Conservation (phyloP, 2,329 filamentous ascomycete genomes). For the Trichoderma polysporum region DNA sequence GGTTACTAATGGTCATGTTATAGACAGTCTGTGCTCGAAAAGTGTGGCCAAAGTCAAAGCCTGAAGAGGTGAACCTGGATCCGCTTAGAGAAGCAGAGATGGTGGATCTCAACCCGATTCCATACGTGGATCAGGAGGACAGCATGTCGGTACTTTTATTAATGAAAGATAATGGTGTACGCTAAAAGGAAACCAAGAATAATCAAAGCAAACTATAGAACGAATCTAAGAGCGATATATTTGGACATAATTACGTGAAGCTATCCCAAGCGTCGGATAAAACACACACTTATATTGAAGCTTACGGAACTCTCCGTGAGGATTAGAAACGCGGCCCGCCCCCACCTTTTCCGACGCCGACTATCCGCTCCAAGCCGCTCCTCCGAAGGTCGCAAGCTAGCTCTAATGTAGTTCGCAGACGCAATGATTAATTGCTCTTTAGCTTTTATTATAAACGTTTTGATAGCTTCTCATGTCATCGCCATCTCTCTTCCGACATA, state of each 20-base stretch:
- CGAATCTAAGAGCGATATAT: no score
- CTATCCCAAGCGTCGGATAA: not conserved
- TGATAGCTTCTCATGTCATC: not conserved
- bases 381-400: not conserved
- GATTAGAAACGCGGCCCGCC: conserved; percentile 3
- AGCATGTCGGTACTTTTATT: not conserved
- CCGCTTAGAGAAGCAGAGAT: not conserved
- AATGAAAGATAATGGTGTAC: not conserved
- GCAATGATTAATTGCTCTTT: no score
- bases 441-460: not conserved
- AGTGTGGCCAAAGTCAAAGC: not conserved
- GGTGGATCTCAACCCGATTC: not conserved
- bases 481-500: not conserved
- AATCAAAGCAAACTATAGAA: not conserved
- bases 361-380: conserved; percentile 10
- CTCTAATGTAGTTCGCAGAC: not conserved
- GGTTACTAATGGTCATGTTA: not conserved
- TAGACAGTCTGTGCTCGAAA: not conserved
- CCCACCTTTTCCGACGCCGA: conserved; percentile 13
- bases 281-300: not conserved
- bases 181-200: not conserved
- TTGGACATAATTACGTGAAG: no score
- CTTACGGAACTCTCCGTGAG: not conserved
- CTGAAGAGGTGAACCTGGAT: not conserved
- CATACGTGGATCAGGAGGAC: not conserved